These are phyloP conservation scores for Hypoxylon trugodes DNA, from an alignment of 495 filamentous ascomycete species.

Conservation along the genomic window DNA sequence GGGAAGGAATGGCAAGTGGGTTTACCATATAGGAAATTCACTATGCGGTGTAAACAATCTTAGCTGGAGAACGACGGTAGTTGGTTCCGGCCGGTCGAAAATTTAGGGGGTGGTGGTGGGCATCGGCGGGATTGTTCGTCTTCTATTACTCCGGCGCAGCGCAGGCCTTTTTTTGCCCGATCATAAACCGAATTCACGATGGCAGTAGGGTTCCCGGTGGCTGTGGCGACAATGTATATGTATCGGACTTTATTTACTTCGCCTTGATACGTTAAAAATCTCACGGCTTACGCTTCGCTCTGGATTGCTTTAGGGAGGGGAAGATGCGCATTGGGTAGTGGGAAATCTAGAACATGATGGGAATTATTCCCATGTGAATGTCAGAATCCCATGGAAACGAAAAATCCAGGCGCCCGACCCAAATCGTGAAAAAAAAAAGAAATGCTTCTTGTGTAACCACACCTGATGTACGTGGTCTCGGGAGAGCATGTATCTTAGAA, in stretches of 20 bases:
- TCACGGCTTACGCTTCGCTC: background rate
- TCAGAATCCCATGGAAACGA: conserved; percentile 20
- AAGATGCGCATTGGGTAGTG: background rate
- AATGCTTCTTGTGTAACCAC: conserved; percentile 20
- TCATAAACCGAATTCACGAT: background rate
- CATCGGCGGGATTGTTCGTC: background rate
- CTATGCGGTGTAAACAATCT: conserved; percentile 22
- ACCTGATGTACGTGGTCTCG: background rate
- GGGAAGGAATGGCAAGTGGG: background rate
- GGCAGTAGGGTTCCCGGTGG: background rate
- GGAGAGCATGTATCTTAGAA: background rate
- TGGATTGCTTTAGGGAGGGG: background rate
- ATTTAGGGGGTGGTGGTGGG: background rate
- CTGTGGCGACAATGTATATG: no score
- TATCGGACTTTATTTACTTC: background rate
- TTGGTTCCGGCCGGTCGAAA: conserved; percentile 7
- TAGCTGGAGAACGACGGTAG: background rate
- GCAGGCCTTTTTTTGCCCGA: background rate
- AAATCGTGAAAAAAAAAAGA: background rate
- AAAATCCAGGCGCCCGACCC: conserved; percentile 11
- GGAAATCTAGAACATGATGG: conserved; percentile 11
- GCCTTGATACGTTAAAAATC: background rate
- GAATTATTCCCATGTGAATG: no score
- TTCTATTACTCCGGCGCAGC: no score
- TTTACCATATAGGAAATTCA: conserved; percentile 12